These are phyloP conservation scores for Botrytis fragariae DNA, from an alignment of 2,329 filamentous ascomycete species.

Conservation along the genomic window DNA sequence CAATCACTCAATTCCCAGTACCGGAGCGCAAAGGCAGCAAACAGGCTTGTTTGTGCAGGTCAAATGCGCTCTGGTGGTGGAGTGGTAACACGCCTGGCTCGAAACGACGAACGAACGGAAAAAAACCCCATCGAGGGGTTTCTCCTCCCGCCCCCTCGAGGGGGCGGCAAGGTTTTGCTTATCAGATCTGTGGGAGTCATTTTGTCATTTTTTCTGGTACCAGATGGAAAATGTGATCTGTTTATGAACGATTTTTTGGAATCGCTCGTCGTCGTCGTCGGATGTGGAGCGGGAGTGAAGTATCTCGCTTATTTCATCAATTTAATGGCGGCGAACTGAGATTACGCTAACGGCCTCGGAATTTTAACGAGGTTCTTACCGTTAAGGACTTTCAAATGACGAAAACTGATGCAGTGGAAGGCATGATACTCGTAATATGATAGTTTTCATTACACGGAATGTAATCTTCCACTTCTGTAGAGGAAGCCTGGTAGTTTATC, in stretches of 20 bases:
- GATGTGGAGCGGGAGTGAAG: not conserved
- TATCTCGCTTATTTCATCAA: not conserved
- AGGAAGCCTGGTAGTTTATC: not conserved
- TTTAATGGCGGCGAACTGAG: not conserved
- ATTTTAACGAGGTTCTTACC: not conserved
- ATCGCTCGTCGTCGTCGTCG: not conserved
- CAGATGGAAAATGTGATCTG: not conserved
- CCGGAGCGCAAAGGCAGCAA: not conserved
- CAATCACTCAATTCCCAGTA: not conserved
- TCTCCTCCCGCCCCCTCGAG: constrained; percentile 1
- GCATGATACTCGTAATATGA: not conserved
- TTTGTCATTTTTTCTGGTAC: not conserved
- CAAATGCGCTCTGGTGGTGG: not conserved
- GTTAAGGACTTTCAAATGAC: not conserved
- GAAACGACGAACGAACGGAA: not conserved
- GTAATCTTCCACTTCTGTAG: not conserved
- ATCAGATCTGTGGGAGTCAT: not conserved
- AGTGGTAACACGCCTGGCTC: not conserved
- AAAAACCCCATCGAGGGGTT: not conserved
- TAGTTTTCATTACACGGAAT: not conserved
- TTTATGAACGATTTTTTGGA: not conserved
- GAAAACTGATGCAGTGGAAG: not conserved
- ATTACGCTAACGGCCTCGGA: not conserved
- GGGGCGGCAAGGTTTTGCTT: constrained; percentile 2
- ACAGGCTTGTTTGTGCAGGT: not conserved